Evolutionary conservation across 1,284 basidiomycete genomes (phyloP).

Genomic region (Moniliophthora roreri): DNA sequence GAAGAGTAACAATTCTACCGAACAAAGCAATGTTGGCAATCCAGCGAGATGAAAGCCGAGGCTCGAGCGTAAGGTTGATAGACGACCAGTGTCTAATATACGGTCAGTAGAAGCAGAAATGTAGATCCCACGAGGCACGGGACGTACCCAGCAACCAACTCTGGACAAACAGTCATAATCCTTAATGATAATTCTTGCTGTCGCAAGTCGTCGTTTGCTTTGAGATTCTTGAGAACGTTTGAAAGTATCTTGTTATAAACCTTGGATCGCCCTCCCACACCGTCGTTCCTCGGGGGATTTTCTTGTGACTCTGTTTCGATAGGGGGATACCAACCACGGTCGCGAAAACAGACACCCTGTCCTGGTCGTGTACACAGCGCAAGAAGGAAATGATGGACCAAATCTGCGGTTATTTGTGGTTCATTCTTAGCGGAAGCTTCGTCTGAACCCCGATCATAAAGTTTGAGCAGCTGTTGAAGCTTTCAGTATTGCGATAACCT

Average conservation of each 20-base stretch:
- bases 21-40: constrained; percentile 85
- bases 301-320: constrained; percentile 31
- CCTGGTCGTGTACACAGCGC: constrained; percentile 86
- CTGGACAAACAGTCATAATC: constrained; percentile 81
- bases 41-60: constrained; percentile 87
- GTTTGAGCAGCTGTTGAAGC: constrained; percentile 54
- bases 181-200: constrained; percentile 83
- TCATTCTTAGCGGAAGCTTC: constrained; percentile 52
- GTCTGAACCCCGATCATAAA: constrained; percentile 59
- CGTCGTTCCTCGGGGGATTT: constrained; percentile 24
- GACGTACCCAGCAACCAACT: constrained; percentile 75
- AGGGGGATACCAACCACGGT: constrained; percentile 89
- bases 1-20: constrained; percentile 73
- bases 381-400: constrained; percentile 86
- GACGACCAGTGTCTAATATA: constrained; percentile 77
- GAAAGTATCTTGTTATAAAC: constrained; percentile 87
- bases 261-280: constrained; percentile 36
- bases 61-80: constrained; percentile 79
- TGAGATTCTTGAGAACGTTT: constrained; percentile 72
- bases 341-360: constrained; percentile 84
- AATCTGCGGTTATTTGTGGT: constrained; percentile 64
- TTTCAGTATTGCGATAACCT: constrained; percentile 4
- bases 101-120: constrained; percentile 7
- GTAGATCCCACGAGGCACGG: constrained; percentile 5
- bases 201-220: constrained; percentile 82